These are phyloP conservation scores for Citrullus colocynthis DNA, from an alignment of 306 rosid species.

Conservation along the genomic window DNA sequence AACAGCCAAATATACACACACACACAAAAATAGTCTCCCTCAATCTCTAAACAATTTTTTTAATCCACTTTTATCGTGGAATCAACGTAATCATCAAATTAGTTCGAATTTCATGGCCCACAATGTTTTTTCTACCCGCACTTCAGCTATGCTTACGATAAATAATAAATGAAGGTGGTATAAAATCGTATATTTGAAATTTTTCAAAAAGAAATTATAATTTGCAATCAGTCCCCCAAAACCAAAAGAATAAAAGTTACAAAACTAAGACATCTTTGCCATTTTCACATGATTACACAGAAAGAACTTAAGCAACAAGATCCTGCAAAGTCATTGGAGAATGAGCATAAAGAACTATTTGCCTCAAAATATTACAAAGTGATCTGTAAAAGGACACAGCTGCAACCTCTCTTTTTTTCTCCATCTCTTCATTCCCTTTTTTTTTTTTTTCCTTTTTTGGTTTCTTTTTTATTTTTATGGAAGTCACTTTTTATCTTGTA, in stretches of 20 bases:
- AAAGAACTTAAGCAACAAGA: not conserved
- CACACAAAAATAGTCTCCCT: no score
- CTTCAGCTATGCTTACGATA: not conserved
- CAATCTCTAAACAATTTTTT: no score
- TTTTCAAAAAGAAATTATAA: not conserved
- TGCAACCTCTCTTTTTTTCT: not conserved
- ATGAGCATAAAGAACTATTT: not conserved
- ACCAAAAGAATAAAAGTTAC: not conserved
- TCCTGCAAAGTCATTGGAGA: not conserved
- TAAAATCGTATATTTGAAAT: no score
- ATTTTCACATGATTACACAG: not conserved
- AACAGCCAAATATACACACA: no score
- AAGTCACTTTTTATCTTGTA: not conserved
- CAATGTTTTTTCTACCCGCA: no score
- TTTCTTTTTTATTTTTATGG: not conserved
- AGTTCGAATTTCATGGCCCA: no score
- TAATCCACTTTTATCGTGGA: no score
- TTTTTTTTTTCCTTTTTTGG: not conserved
- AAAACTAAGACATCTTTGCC: not conserved
- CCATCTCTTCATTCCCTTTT: not conserved
- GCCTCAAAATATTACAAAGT: slow-evolving; percentile 1
- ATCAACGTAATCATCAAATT: no score
- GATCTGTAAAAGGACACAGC: not conserved
- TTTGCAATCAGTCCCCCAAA: not conserved
- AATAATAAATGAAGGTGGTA: no score